Evolutionary conservation across 2,329 filamentous ascomycete genomes (phyloP), one percentile per base, ranked within the genome.

Genomic region (Lomentospora prolificans): DNA sequence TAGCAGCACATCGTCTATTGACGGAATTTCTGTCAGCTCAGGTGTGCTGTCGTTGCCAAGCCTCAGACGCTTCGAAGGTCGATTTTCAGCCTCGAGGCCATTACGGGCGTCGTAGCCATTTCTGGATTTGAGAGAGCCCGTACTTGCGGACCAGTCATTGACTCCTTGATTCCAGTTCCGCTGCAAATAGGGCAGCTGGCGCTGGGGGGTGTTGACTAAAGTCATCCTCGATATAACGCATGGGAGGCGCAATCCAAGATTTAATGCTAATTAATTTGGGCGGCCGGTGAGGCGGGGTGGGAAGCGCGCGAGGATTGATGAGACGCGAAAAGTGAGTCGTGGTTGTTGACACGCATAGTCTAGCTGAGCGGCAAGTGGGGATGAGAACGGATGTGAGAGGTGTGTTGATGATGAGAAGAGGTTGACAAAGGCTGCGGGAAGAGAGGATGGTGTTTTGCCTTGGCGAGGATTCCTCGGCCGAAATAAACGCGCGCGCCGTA

Each of bases 121-220:
- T 22, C 44, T 10, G 36, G 22, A 7, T 7, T 44, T 39, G 28
- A 22, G 19, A n/a, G 17, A 27, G n/a, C 31, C 24, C 12, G 31
- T 44, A 14, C 19, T 14, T 24, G 10, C n/a, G 12, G 31, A 44
- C 31, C 22, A 39, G 31, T 36, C 31, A 14, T 24, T 44, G 55
- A 44, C 24, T 22, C 36, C 24, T 30, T 46, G 55, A n/a, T 52
- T 70, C 76, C 75, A 80, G 64, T 76, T 79, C 64, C 78, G 74
- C 61, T 79, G 75, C 58, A 81, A 74, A 66, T 77, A 81, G 58
- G 79, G 77, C 57, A 75, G 69, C 62, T 70, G 73, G 68, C 75
- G 74, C 67, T 72, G 71, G 63, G 70, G 74, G 60, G 70, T 69
- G 64, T 67, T 70, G 64, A 70, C 69, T 63, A 70, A 67, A 64